Conservation (phyloP, 805 yeast species). For the Wickerhamiella dianesei region DNA sequence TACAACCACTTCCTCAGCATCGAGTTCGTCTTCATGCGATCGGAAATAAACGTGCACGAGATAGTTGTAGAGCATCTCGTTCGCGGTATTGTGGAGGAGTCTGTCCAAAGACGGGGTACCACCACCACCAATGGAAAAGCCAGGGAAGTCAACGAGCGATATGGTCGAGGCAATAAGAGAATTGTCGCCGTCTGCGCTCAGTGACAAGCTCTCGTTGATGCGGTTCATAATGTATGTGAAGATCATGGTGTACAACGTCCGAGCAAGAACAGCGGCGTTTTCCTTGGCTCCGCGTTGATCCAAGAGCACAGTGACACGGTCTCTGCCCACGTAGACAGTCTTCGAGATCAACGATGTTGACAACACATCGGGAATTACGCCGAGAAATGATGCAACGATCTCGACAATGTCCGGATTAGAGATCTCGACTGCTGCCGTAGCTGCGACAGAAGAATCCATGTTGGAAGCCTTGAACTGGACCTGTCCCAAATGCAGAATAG, state of each 20-base stretch:
- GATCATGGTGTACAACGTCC: slow-evolving; percentile 29
- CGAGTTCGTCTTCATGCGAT: slow-evolving; percentile 27
- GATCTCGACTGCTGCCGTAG: slow-evolving; percentile 27
- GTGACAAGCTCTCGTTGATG: slow-evolving; percentile 26
- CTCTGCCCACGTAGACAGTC: slow-evolving; percentile 26
- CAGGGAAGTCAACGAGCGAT: slow-evolving; percentile 30
- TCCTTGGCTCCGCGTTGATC: slow-evolving; percentile 31
- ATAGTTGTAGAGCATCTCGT: slow-evolving; percentile 29
- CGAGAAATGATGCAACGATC: slow-evolving; percentile 27
- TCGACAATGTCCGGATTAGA: slow-evolving; percentile 25
- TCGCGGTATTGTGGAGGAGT: slow-evolving; percentile 30
- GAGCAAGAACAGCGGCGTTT: slow-evolving; percentile 31
- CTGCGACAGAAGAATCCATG: slow-evolving; percentile 25
- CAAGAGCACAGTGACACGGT: slow-evolving; percentile 30
- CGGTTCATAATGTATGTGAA: slow-evolving; percentile 29
- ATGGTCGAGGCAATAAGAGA: slow-evolving; percentile 25
- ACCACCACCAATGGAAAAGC: slow-evolving; percentile 22
- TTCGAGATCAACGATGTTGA: slow-evolving; percentile 28
- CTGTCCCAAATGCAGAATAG: slow-evolving; percentile 33
- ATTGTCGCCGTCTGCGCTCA: slow-evolving; percentile 15
- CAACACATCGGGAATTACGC: slow-evolving; percentile 28
- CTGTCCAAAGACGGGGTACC: slow-evolving; percentile 25
- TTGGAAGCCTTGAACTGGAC: slow-evolving; percentile 25
- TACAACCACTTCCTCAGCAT: slow-evolving; percentile 30
- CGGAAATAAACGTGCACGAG: slow-evolving; percentile 28